phyloP scores from a whole-genome alignment of 1,139 yeast species.

The Lodderomyces elongisporus region DNA sequence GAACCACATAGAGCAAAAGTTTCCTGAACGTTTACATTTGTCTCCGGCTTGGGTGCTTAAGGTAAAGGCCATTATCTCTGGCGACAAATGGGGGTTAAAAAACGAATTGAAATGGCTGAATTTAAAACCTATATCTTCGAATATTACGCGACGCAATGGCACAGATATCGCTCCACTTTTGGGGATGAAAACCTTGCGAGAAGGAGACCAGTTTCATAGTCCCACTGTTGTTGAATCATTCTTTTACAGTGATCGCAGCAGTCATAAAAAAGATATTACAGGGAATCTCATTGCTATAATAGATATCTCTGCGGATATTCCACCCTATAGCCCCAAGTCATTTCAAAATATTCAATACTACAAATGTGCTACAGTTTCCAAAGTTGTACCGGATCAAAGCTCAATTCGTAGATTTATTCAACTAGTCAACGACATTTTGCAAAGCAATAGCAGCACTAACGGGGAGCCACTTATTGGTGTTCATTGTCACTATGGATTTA shows the following conservation, averaged over 20 bases:
- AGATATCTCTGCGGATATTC: conserved; percentile 72
- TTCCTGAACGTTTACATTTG: conserved; percentile 45
- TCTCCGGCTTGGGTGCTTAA: conserved; percentile 63
- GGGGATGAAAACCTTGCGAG: conserved; percentile 74
- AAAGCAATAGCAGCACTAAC: conserved; percentile 15
- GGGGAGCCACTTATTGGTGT: conserved; percentile 49
- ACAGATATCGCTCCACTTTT: conserved; percentile 45
- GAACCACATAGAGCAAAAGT: conserved; percentile 50
- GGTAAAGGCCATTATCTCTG: conserved; percentile 55
- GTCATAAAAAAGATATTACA: conserved; percentile 7
- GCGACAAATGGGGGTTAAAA: conserved; percentile 76
- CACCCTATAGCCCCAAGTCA: conserved; percentile 64
- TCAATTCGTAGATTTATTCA: conserved; percentile 56
- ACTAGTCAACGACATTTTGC: conserved; percentile 48
- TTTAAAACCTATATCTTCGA: conserved; percentile 46
- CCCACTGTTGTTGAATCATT: conserved; percentile 48
- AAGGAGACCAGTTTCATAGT: conserved; percentile 57
- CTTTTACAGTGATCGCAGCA: conserved; percentile 29
- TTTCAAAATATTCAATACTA: conserved; percentile 52
- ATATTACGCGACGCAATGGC: conserved; percentile 31
- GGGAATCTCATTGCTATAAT: conserved; percentile 53
- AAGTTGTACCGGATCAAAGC: conserved; percentile 64
- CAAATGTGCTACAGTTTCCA: conserved; percentile 75
- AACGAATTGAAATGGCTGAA: conserved; percentile 70
- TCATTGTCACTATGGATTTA: conserved; percentile 81